phyloP scores from a whole-genome alignment of 208 protist genomes.

The Tritrichomonas musculus region DNA sequence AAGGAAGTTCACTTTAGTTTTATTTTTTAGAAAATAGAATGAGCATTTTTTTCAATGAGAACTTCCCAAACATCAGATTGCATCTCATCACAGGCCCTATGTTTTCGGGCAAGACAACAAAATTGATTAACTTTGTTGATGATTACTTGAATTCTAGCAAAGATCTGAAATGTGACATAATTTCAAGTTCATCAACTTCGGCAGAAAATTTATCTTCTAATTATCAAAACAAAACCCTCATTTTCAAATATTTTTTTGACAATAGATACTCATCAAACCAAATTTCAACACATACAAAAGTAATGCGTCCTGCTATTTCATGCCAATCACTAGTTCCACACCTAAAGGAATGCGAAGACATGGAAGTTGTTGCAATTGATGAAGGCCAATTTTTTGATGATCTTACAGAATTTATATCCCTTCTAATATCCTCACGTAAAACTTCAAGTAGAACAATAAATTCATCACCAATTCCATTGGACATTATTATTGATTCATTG shows the following conservation, averaged over 20 bases:
- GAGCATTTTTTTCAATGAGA: not conserved
- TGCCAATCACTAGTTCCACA: not conserved
- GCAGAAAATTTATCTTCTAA: too few species aligned
- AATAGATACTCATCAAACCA: constrained; percentile 64
- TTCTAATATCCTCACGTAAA: not conserved
- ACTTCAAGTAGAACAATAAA: too few species aligned
- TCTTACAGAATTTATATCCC: constrained; percentile 68
- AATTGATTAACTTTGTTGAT: constrained; percentile 73
- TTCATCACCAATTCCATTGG: too few species aligned
- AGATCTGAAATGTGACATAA: too few species aligned
- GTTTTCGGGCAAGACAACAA: constrained; percentile 80
- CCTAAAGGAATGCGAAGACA: constrained; percentile 55
- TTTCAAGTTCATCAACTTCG: too few species aligned
- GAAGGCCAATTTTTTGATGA: constrained; percentile 77
- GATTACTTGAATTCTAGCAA: constrained; percentile 64
- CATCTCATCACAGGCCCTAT: constrained; percentile 84
- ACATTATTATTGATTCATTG: too few species aligned
- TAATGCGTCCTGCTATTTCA: constrained; percentile 44
- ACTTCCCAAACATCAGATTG: constrained; percentile 46
- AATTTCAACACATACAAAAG: constrained; percentile 69
- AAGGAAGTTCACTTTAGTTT: not conserved
- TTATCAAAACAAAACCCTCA: constrained; percentile 64
- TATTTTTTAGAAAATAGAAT: not conserved
- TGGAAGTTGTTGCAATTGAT: constrained; percentile 77
- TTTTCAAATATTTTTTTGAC: constrained; percentile 79